Evolutionary conservation across 192 early-diverging fungal species (phyloP).

Genomic region (Thoreauomyces humboldtii): DNA sequence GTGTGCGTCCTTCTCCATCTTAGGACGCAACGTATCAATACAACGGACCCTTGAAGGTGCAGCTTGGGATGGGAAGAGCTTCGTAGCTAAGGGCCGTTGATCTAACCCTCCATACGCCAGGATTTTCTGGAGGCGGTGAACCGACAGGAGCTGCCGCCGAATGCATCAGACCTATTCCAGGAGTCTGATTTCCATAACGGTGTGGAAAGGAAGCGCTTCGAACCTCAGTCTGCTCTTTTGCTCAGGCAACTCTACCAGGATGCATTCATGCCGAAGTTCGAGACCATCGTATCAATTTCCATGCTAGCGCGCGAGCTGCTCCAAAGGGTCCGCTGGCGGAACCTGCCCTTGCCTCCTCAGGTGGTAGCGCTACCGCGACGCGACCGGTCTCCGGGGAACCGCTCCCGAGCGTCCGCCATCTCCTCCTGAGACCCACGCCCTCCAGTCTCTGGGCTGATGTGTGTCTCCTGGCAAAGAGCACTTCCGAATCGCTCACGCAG

Average conservation of each 20-base stretch:
- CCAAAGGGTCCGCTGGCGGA: no score
- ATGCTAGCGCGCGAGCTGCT: not conserved
- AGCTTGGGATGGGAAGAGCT: not conserved
- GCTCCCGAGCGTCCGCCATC: conserved; percentile 4
- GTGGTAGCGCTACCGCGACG: no score
- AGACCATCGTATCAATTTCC: conserved; percentile 22
- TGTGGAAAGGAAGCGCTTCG: no score
- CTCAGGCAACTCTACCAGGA: conserved; percentile 11
- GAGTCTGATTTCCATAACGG: conserved; percentile 23
- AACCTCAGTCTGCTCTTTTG: no score
- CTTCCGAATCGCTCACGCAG: conserved; percentile 5
- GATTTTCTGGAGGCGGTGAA: conserved; percentile 31
- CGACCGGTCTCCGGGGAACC: not conserved
- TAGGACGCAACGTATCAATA: conserved; percentile 30
- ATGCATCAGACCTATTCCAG: conserved; percentile 13
- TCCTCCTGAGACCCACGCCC: conserved; percentile 13
- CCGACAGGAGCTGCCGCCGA: conserved; percentile 21
- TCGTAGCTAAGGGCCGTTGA: not conserved
- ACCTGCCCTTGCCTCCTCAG: no score
- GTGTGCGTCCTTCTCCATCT: not conserved
- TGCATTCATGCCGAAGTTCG: conserved; percentile 18
- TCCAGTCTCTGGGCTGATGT: conserved; percentile 24
- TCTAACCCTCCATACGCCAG: not conserved
- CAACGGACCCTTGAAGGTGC: conserved; percentile 26
- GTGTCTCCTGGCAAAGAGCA: not conserved